Evolutionary conservation across 768 basidiomycete genomes (phyloP).

Genomic region (Melanogaster broomeanus): DNA sequence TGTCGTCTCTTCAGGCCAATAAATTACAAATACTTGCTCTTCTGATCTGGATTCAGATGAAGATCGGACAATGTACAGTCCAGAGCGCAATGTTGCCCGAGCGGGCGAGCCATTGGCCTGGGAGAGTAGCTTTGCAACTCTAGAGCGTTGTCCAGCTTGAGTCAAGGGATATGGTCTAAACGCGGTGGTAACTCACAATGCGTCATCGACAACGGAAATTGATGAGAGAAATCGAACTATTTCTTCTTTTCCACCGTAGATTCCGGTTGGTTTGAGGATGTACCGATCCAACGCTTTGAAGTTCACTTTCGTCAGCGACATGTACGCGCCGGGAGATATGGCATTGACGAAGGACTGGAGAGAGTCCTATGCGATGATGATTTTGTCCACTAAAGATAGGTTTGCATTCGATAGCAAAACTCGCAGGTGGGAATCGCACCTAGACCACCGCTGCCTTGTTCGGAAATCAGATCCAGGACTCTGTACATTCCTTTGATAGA

Average conservation of each 20-base stretch:
- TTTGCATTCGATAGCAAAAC: background rate
- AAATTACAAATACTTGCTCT: slow-evolving; percentile 42
- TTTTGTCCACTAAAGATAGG: slow-evolving; percentile 47
- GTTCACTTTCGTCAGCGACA: slow-evolving; percentile 50
- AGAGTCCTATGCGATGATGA: slow-evolving; percentile 51
- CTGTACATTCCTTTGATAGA: slow-evolving; percentile 44
- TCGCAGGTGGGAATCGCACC: slow-evolving; percentile 30
- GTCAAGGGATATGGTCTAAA: background rate
- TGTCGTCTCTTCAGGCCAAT: slow-evolving; percentile 57
- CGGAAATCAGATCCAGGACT: slow-evolving; percentile 48
- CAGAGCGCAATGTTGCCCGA: slow-evolving; percentile 40
- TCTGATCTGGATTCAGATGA: slow-evolving; percentile 53
- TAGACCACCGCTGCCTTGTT: slow-evolving; percentile 47
- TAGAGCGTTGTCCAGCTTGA: background rate
- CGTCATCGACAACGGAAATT: slow-evolving; percentile 34
- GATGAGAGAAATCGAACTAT: slow-evolving; percentile 43
- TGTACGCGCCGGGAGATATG: slow-evolving; percentile 47
- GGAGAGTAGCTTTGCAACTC: no score
- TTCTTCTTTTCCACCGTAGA: slow-evolving; percentile 51
- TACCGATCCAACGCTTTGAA: slow-evolving; percentile 47
- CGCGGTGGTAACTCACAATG: slow-evolving; percentile 34
- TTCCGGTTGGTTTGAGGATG: slow-evolving; percentile 44
- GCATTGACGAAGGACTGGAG: slow-evolving; percentile 45
- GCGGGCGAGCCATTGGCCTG: background rate
- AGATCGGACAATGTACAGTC: slow-evolving; percentile 43